These are phyloP conservation scores for Suhomyces prunicola DNA, from an alignment of 805 yeast species.

Conservation along the genomic window DNA sequence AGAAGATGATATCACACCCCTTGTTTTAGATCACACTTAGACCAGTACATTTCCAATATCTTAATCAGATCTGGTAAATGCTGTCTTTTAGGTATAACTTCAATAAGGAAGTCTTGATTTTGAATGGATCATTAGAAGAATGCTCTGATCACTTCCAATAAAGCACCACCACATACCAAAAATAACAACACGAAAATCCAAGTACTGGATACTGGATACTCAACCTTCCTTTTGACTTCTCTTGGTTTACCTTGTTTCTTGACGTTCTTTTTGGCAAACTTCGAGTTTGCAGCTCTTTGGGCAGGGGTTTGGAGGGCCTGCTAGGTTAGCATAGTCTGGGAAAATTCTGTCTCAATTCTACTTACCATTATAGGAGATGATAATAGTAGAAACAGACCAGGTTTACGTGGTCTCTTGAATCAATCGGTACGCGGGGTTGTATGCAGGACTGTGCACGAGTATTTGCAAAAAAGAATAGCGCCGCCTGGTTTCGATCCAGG, in stretches of 20 bases:
- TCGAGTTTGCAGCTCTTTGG: constrained; percentile 84
- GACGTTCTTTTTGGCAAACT: constrained; percentile 71
- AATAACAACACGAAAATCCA: constrained; percentile 66
- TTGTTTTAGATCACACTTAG: neutral
- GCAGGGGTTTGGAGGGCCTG: constrained; percentile 79
- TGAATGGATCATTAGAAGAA: constrained; percentile 37
- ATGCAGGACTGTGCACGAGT: neutral
- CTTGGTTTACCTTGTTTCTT: constrained; percentile 74
- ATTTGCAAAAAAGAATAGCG: constrained; percentile 49
- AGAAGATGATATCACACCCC: neutral
- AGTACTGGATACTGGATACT: constrained; percentile 54
- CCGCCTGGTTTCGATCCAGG: constrained; percentile 95
- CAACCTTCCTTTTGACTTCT: constrained; percentile 31
- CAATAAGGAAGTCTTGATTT: neutral
- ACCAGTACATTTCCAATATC: neutral
- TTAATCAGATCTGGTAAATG: neutral
- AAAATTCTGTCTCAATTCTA: neutral
- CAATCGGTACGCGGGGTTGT: neutral
- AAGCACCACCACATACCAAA: constrained; percentile 77
- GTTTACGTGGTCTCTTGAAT: constrained; percentile 7
- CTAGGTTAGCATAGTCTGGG: neutral
- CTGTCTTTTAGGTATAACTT: neutral
- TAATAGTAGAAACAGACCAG: neutral
- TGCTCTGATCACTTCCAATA: constrained; percentile 61
- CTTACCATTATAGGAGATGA: constrained; percentile 9